A percentile compares a stretch with the other conserved stretches of the same genome.
These are phyloP conservation scores for Hibiscus mutabilis DNA, from an alignment of 345 rosid genomes.

Conservation along the genomic window DNA sequence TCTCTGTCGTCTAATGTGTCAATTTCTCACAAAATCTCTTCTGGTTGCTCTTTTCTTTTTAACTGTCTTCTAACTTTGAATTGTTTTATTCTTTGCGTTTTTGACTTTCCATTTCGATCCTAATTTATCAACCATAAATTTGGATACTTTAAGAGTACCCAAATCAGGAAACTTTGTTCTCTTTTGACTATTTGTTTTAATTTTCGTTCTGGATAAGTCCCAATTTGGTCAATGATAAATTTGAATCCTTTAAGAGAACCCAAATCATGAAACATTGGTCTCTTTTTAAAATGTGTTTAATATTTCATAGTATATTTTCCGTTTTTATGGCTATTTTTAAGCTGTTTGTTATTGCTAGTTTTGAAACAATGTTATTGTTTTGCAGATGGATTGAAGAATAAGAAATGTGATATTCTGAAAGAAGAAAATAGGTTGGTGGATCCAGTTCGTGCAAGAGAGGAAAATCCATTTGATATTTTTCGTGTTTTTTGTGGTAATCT, in stretches of 20 bases:
- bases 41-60: constrained; percentile 7
- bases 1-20: neutral
- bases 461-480: constrained; percentile 31
- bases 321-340: neutral
- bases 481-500: constrained; percentile 36
- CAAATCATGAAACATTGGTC: neutral
- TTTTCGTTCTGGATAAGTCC: neutral
- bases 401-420: constrained; percentile 16
- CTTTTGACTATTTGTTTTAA: neutral
- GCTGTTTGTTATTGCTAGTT: neutral
- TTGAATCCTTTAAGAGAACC: neutral
- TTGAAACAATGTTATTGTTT: neutral
- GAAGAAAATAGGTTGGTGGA: constrained; percentile 9
- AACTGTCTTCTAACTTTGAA: neutral
- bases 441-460: constrained; percentile 16
- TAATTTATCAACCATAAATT: neutral
- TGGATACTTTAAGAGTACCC: neutral
- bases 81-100: neutral
- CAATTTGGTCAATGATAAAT: neutral
- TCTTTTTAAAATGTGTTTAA: neutral
- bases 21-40: neutral
- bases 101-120: neutral
- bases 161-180: neutral
- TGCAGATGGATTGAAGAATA: constrained; percentile 18
- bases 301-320: neutral